These are phyloP conservation scores for Cystobasidium slooffiae DNA, from an alignment of 1,284 basidiomycete species.

Conservation along the genomic window DNA sequence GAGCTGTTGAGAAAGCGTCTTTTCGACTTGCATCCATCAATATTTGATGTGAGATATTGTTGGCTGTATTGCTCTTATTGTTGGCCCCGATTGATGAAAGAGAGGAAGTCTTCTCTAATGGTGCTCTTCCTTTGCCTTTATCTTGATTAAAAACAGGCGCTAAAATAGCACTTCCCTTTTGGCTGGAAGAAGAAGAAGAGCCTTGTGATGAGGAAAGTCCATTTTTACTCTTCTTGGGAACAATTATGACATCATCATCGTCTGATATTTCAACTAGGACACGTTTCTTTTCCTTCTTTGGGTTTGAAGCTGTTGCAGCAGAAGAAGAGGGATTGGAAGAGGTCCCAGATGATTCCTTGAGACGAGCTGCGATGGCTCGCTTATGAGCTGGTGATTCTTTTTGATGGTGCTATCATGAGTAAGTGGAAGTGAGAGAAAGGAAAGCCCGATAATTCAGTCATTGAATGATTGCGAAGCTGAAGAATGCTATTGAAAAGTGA, in stretches of 20 bases:
- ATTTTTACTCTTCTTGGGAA: background rate
- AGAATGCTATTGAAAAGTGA: background rate
- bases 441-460: background rate
- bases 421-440: background rate
- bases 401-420: constrained; percentile 20
- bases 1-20: background rate
- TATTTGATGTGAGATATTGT: constrained; percentile 3
- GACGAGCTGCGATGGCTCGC: background rate
- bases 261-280: constrained; percentile 1
- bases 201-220: background rate
- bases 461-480: background rate
- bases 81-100: background rate
- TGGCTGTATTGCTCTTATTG: background rate
- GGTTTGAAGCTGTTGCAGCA: background rate
- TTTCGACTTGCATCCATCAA: background rate
- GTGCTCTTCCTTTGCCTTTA: constrained; percentile 16
- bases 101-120: background rate
- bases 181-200: background rate
- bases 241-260: constrained; percentile 14
- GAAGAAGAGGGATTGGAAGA: background rate
- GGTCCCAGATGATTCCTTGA: background rate
- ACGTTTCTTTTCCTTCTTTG: background rate
- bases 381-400: constrained; percentile 21
- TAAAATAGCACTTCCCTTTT: background rate
- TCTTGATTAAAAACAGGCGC: background rate